Percentiles rank a stretch among this genome's conserved stretches.
These are phyloP conservation scores for Talaromyces liani DNA, from an alignment of 495 filamentous ascomycete species.

Conservation along the genomic window DNA sequence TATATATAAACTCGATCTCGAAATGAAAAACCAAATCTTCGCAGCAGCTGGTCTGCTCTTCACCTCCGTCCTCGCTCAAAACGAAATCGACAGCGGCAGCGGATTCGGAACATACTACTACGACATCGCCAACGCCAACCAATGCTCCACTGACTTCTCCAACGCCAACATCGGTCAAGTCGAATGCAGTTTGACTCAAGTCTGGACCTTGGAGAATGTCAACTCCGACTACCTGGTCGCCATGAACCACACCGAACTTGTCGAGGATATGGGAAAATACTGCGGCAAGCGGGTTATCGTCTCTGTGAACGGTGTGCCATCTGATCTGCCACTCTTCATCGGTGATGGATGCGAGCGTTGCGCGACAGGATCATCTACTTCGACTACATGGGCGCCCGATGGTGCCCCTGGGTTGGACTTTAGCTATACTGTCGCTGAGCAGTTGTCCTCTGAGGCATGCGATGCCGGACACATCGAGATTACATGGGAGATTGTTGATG, in stretches of 20 bases:
- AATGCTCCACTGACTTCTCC: conserved; percentile 9
- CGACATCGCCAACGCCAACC: conserved; percentile 9
- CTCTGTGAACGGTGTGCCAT: conserved; percentile 12
- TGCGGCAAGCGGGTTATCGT: conserved; percentile 14
- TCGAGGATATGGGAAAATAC: conserved; percentile 8
- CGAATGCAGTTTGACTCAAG: conserved; percentile 8
- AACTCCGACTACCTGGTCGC: conserved; percentile 13
- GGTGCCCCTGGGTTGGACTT: conserved; percentile 11
- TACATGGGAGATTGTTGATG: conserved; percentile 13
- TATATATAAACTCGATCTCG: neutral
- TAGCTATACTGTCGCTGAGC: conserved; percentile 11
- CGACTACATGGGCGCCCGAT: conserved; percentile 4
- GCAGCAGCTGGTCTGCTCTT: conserved; percentile 3
- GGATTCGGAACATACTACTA: conserved; percentile 16
- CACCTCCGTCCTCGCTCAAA: neutral
- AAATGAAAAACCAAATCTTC: conserved; percentile 3
- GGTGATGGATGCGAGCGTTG: conserved; percentile 15
- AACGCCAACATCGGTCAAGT: conserved; percentile 10
- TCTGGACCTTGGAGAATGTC: conserved; percentile 10
- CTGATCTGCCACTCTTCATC: conserved; percentile 12
- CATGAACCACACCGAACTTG: conserved; percentile 13
- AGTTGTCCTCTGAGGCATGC: conserved; percentile 10
- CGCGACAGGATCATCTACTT: conserved; percentile 1
- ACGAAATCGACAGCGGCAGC: conserved; percentile 1
- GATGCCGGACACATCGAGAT: conserved; percentile 10